A percentile compares a stretch with the other conserved stretches of the same genome.
Evolutionary conservation across 148 eudicot species (phyloP).

Genomic region (Cornus suecica): DNA sequence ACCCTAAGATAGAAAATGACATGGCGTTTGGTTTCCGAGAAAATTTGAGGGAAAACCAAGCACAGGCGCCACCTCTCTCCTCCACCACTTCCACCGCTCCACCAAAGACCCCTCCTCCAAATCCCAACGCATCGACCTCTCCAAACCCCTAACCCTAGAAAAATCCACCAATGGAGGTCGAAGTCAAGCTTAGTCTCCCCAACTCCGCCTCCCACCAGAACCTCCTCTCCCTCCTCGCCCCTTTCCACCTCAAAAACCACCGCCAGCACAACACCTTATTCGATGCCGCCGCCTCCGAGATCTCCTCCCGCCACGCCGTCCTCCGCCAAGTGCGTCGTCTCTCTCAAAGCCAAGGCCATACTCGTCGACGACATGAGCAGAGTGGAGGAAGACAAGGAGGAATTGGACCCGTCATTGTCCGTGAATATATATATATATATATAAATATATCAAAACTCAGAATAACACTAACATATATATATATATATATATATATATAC

Average conservation of each 20-base stretch:
- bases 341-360: slow-evolving; percentile 65
- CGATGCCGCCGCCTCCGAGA: slow-evolving; percentile 58
- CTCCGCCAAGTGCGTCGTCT: slow-evolving; percentile 73
- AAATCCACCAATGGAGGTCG: slow-evolving; percentile 87
- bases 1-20: no score
- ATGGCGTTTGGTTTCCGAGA: background rate
- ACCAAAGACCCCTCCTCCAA: slow-evolving; percentile 41
- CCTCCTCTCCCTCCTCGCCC: slow-evolving; percentile 50
- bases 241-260: slow-evolving; percentile 48
- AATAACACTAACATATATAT: no score
- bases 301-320: slow-evolving; percentile 60
- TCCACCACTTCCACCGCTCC: slow-evolving; percentile 65
- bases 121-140: slow-evolving; percentile 71
- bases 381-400: slow-evolving; percentile 86
- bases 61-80: slow-evolving; percentile 51
- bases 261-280: slow-evolving; percentile 74
- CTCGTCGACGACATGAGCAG: slow-evolving; percentile 65
- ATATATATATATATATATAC: no score
- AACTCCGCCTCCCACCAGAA: slow-evolving; percentile 42
- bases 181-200: slow-evolving; percentile 70
- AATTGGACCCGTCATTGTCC: slow-evolving; percentile 54
- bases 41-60: slow-evolving; percentile 50
- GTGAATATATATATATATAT: no score
- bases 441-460: no score
- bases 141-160: background rate